Conservation (phyloP, 345 rosid species). For the Carallia pectinifolia region DNA sequence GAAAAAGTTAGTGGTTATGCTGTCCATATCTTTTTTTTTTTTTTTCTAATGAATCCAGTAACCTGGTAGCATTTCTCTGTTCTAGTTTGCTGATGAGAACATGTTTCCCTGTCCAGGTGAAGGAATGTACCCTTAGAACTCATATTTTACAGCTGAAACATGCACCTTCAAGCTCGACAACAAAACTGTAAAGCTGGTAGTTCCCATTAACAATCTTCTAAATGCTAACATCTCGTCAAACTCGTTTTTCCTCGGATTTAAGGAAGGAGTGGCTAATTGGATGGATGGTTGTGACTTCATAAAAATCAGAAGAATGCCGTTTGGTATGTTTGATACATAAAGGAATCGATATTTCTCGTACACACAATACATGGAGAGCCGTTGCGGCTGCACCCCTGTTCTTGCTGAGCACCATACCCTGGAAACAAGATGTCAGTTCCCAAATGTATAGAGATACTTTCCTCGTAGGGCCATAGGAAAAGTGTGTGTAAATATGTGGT, state of each 20-base stretch:
- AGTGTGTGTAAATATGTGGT: conserved; percentile 14
- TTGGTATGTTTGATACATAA: not conserved
- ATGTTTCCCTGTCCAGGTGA: conserved; percentile 46
- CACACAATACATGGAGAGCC: no score
- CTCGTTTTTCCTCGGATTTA: conserved; percentile 7
- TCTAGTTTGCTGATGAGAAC: not conserved
- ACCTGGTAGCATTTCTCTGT: not conserved
- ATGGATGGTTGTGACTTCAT: conserved; percentile 8
- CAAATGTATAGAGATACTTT: conserved; percentile 19
- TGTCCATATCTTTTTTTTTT: not conserved
- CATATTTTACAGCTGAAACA: conserved; percentile 50
- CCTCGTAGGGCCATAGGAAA: conserved; percentile 12
- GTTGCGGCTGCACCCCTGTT: no score
- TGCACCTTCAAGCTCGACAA: conserved; percentile 34
- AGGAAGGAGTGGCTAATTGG: conserved; percentile 5
- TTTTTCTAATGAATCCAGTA: not conserved
- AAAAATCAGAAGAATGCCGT: not conserved
- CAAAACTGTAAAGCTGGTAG: conserved; percentile 29
- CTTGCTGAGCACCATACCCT: not conserved
- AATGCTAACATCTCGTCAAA: conserved; percentile 22
- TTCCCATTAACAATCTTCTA: conserved; percentile 14
- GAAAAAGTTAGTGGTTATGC: not conserved
- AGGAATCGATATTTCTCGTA: not conserved
- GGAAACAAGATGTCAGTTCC: conserved; percentile 9
- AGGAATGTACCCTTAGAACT: conserved; percentile 62